These are phyloP conservation scores for Mucor racemosus DNA, from an alignment of 371 early-diverging fungal species.

Conservation along the genomic window DNA sequence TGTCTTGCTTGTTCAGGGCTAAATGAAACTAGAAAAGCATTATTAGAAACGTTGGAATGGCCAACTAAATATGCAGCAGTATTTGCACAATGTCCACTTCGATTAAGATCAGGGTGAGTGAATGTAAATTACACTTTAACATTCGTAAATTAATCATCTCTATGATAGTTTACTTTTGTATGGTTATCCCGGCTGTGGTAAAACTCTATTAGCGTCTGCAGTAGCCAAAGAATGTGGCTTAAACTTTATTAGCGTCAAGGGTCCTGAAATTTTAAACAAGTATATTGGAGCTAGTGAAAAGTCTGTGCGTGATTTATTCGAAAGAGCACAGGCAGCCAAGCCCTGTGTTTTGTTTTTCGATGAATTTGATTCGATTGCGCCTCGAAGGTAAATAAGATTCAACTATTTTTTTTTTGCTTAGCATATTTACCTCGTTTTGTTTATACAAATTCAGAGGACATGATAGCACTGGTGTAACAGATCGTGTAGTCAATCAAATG, in stretches of 20 bases:
- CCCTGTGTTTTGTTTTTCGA: constrained; percentile 96
- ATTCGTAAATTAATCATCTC: neutral
- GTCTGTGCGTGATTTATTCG: constrained; percentile 90
- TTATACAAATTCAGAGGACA: constrained; percentile 66
- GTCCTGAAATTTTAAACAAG: constrained; percentile 96
- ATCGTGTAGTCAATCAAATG: constrained; percentile 96
- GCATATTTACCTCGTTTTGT: neutral
- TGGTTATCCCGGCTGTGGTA: constrained; percentile 95
- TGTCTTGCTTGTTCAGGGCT: constrained; percentile 56
- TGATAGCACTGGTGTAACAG: constrained; percentile 92
- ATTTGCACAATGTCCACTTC: constrained; percentile 85
- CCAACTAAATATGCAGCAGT: constrained; percentile 92
- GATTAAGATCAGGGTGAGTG: constrained; percentile 85
- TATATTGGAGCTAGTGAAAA: constrained; percentile 96
- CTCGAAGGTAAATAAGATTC: constrained; percentile 60
- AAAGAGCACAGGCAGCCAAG: constrained; percentile 88
- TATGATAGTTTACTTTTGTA: constrained; percentile 79
- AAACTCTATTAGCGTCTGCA: constrained; percentile 93
- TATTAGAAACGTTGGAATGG: constrained; percentile 94
- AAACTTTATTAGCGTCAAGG: constrained; percentile 96
- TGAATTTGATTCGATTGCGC: constrained; percentile 97
- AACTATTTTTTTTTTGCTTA: neutral
- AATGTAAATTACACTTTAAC: neutral
- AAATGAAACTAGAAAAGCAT: constrained; percentile 75
- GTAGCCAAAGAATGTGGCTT: constrained; percentile 91